phyloP scores from a whole-genome alignment of 306 rosid species.

The Medicago arabica region DNA sequence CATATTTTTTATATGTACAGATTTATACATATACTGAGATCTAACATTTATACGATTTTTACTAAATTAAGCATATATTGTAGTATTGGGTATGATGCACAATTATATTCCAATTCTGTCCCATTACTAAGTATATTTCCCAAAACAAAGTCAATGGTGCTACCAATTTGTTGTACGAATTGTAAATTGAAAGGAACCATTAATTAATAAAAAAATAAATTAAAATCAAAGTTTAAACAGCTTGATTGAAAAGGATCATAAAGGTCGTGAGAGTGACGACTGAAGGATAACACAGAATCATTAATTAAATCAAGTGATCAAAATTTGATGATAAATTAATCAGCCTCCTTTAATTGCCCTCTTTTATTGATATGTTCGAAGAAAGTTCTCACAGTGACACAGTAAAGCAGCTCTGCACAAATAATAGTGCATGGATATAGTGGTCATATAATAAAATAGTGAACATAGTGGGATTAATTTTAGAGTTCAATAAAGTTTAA shows the following conservation, averaged over 20 bases:
- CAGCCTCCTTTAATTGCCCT: slow-evolving; percentile 19
- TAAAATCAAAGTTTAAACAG: slow-evolving; percentile 22
- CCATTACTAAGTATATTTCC: slow-evolving; percentile 1
- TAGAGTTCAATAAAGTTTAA: not conserved
- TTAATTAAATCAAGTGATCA: slow-evolving; percentile 10
- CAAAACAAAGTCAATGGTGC: not conserved
- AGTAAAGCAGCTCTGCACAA: not conserved
- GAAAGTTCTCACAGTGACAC: slow-evolving; percentile 23
- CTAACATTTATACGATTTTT: not conserved
- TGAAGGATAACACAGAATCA: slow-evolving; percentile 17
- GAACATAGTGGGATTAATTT: not conserved
- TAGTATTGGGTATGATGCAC: not conserved
- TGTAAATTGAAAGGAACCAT: slow-evolving; percentile 23
- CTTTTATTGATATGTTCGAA: not conserved
- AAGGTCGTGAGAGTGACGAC: slow-evolving; percentile 37
- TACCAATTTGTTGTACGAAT: slow-evolving; percentile 20
- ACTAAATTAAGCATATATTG: not conserved
- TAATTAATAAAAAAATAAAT: not conserved
- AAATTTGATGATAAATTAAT: slow-evolving; percentile 14
- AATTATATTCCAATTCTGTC: slow-evolving; percentile 8
- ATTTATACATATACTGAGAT: not conserved
- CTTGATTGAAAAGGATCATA: slow-evolving; percentile 26
- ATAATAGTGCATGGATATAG: not conserved
- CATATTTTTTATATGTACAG: not conserved
- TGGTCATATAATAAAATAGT: not conserved